phyloP scores from a whole-genome alignment of 768 basidiomycete genomes.

The Tulasnella sp. region DNA sequence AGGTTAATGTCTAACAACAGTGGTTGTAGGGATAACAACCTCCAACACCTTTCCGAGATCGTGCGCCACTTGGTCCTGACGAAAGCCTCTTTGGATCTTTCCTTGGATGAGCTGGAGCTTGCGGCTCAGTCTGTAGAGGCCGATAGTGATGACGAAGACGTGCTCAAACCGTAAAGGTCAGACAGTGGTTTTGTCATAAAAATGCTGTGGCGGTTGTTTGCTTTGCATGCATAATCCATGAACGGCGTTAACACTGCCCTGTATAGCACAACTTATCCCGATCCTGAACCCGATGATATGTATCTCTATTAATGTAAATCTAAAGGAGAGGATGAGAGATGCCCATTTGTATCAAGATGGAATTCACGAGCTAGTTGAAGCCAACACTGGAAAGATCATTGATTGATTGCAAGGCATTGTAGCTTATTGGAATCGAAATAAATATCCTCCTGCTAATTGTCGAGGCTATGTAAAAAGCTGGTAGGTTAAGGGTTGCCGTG shows the following conservation, averaged over 20 bases:
- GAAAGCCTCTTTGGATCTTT: slow-evolving; percentile 55
- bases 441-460: neutral
- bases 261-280: too few species aligned
- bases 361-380: neutral
- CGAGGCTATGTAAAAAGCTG: neutral
- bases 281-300: too few species aligned
- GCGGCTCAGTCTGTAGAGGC: slow-evolving; percentile 33
- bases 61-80: too few species aligned
- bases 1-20: neutral
- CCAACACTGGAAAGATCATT: neutral
- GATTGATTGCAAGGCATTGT: neutral
- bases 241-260: too few species aligned
- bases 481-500: neutral
- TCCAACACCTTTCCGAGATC: too few species aligned
- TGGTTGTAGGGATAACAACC: neutral
- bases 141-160: slow-evolving; percentile 61
- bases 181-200: neutral
- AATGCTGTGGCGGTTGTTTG: too few species aligned
- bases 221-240: too few species aligned
- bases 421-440: neutral
- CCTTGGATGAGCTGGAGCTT: slow-evolving; percentile 51
- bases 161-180: neutral
- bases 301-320: neutral
- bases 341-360: neutral
- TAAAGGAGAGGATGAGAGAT: neutral